Evolutionary conservation across 495 filamentous ascomycete genomes (phyloP).

Genomic region (Xanthoparmelia taractica): DNA sequence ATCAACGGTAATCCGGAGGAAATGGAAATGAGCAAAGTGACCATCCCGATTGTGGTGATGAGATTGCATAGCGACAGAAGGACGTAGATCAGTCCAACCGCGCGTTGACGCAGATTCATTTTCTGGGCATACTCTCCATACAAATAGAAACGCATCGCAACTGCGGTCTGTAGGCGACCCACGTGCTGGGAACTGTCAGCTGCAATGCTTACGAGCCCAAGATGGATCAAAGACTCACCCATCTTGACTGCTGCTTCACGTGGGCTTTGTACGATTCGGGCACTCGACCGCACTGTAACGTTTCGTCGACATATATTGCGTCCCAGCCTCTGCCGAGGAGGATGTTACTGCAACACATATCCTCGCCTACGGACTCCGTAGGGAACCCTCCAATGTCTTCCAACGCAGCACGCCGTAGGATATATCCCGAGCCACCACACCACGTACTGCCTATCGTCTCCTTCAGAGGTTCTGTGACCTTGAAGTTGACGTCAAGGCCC

Average conservation of each 20-base stretch:
- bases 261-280: too few species aligned
- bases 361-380: too few species aligned
- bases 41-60: slow-evolving; percentile 10
- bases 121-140: slow-evolving; percentile 8
- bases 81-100: slow-evolving; percentile 9
- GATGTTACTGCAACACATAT: too few species aligned
- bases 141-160: slow-evolving; percentile 14
- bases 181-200: too few species aligned
- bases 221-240: slow-evolving; percentile 25
- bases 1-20: slow-evolving; percentile 9
- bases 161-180: slow-evolving; percentile 15
- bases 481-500: slow-evolving; percentile 11
- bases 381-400: too few species aligned
- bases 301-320: too few species aligned
- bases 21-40: slow-evolving; percentile 6
- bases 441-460: slow-evolving; percentile 6
- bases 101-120: slow-evolving; percentile 16
- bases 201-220: too few species aligned
- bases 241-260: slow-evolving; percentile 32
- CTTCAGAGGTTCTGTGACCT: slow-evolving; percentile 11
- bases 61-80: slow-evolving; percentile 12
- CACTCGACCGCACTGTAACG: too few species aligned
- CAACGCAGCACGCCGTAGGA: too few species aligned
- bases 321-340: too few species aligned
- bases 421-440: too few species aligned